Evolutionary conservation across 2,329 filamentous ascomycete species (phyloP).

Genomic region (Fusarium sp.): DNA sequence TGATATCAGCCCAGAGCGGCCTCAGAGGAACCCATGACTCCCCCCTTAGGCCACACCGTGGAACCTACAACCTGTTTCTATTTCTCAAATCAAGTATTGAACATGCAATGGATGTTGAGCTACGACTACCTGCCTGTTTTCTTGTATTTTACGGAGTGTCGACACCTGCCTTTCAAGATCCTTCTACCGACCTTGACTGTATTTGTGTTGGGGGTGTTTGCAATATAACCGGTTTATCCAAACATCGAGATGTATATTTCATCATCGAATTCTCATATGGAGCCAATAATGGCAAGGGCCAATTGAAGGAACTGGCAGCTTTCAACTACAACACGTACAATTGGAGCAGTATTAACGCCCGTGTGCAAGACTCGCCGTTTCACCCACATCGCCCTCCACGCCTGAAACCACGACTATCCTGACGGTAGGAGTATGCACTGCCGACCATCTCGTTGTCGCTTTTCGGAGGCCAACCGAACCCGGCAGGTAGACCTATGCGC

Average conservation of each 20-base stretch:
- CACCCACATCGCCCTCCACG: slow-evolving; percentile 1
- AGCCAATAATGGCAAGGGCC: background rate
- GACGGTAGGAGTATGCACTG: background rate
- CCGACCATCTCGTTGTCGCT: slow-evolving; percentile 6
- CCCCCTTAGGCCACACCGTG: slow-evolving; percentile 60
- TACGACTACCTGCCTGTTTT: background rate
- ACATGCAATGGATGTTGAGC: background rate
- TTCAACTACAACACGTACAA: background rate
- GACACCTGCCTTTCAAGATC: background rate
- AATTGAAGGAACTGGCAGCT: background rate
- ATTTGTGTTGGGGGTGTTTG: background rate
- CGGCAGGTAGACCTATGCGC: slow-evolving; percentile 10
- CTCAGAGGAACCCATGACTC: slow-evolving; percentile 67
- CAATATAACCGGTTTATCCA: background rate
- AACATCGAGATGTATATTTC: background rate
- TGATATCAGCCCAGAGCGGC: slow-evolving; percentile 63
- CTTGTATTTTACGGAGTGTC: background rate
- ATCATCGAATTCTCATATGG: background rate
- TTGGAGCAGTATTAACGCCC: background rate
- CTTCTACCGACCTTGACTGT: background rate
- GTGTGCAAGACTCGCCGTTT: background rate
- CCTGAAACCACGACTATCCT: slow-evolving; percentile 13
- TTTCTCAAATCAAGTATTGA: too few species aligned
- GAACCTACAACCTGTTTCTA: slow-evolving; percentile 56
- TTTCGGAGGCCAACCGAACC: background rate